These are phyloP conservation scores for Pinus albicaulis DNA, from an alignment of 75 land plant genomes.

Conservation along the genomic window DNA sequence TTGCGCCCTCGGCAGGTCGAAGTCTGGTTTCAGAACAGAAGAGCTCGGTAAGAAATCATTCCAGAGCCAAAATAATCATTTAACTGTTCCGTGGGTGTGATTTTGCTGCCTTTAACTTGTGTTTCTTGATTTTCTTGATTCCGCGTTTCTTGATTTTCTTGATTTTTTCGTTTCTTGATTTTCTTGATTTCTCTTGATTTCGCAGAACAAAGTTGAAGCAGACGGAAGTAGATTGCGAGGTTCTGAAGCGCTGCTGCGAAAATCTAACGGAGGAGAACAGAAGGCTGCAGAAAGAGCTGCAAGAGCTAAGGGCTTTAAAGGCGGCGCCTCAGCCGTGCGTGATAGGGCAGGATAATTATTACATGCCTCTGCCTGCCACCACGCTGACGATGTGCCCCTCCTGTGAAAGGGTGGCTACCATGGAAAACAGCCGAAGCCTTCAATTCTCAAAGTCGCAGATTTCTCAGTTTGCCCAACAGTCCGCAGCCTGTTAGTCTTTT, in stretches of 20 bases:
- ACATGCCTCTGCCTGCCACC: constrained; percentile 84
- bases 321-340: constrained; percentile 23
- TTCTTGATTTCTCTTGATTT: not conserved
- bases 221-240: constrained; percentile 92
- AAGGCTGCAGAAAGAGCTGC: constrained; percentile 80
- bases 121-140: too few relatives aligned
- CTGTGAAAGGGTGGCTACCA: constrained; percentile 76
- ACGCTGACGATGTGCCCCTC: constrained; percentile 94
- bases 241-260: constrained; percentile 86
- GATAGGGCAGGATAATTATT: constrained; percentile 32
- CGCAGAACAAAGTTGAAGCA: constrained; percentile 89
- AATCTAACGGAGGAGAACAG: constrained; percentile 82
- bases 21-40: constrained; percentile 97
- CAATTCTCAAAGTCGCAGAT: constrained; percentile 8
- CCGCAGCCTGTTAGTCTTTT: constrained; percentile 3
- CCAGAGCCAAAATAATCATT: too few relatives aligned
- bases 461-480: constrained; percentile 7
- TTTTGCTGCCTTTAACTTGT: too few relatives aligned
- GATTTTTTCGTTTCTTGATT: too few relatives aligned
- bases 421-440: constrained; percentile 12
- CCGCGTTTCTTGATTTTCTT: not conserved
- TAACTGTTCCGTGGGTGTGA: too few relatives aligned
- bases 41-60: constrained; percentile 63
- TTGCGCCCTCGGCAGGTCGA: constrained; percentile 92
- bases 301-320: constrained; percentile 82